phyloP scores from a whole-genome alignment of 192 early-diverging fungal genomes.

The Spizellomyces sp. region DNA sequence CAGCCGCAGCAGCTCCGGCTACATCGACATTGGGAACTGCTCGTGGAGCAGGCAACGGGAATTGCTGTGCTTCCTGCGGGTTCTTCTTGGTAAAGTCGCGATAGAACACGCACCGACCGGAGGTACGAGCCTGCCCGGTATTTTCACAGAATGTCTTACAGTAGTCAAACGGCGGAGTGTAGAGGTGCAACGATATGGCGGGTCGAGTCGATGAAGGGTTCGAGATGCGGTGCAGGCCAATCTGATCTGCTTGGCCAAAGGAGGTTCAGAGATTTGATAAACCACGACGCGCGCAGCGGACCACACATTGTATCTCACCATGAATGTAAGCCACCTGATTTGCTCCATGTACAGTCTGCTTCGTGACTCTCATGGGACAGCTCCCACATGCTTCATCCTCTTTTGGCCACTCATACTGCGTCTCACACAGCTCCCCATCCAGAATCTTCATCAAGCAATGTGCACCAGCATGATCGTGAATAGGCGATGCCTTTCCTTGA shows the following conservation, averaged over 20 bases:
- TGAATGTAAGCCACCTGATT: constrained; percentile 86
- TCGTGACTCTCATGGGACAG: constrained; percentile 16
- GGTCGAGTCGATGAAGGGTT: constrained; percentile 59
- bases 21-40: too few species aligned
- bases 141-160: constrained; percentile 84
- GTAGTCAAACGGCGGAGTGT: constrained; percentile 81
- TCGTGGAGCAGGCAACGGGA: too few species aligned
- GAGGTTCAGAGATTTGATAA: constrained; percentile 1
- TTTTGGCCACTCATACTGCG: constrained; percentile 78
- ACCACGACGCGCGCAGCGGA: neutral
- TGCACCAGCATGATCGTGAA: constrained; percentile 87
- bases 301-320: constrained; percentile 39
- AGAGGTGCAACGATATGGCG: constrained; percentile 88
- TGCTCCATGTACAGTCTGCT: constrained; percentile 45
- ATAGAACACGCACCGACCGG: constrained; percentile 63
- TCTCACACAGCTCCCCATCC: constrained; percentile 77
- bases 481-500: constrained; percentile 69
- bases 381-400: constrained; percentile 15
- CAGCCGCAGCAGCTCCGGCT: too few species aligned
- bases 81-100: constrained; percentile 3
- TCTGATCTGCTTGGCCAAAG: constrained; percentile 53
- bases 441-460: constrained; percentile 94
- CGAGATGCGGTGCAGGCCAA: constrained; percentile 82
- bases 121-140: constrained; percentile 65
- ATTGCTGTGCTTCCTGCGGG: too few species aligned